These are phyloP conservation scores for Penicillium palitans DNA, from an alignment of 2,329 filamentous ascomycete species.

Conservation along the genomic window DNA sequence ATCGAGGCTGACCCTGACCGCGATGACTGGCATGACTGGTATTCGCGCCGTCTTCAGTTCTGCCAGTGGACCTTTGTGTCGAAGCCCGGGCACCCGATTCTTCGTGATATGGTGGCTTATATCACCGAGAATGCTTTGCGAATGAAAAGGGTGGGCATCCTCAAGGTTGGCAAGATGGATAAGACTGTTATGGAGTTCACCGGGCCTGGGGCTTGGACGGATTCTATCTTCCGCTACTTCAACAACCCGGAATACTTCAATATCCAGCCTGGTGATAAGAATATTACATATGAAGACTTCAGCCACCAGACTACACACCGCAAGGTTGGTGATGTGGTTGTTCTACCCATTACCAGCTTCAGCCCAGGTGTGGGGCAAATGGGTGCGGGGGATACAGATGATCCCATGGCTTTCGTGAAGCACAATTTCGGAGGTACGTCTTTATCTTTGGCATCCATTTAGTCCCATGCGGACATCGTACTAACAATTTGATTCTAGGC, in stretches of 20 bases:
- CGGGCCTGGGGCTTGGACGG: slow-evolving; percentile 92
- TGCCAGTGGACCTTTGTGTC: slow-evolving; percentile 99
- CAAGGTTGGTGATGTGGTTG: slow-evolving; percentile 88
- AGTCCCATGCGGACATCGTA: neutral
- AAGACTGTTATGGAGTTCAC: slow-evolving; percentile 90
- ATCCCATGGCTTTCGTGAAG: slow-evolving; percentile 96
- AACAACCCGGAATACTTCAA: slow-evolving; percentile 90
- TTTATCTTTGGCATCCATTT: neutral
- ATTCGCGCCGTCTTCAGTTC: slow-evolving; percentile 93
- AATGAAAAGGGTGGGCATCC: slow-evolving; percentile 66
- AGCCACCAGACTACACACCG: slow-evolving; percentile 80
- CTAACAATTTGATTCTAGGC: slow-evolving; percentile 27
- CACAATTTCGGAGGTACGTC: slow-evolving; percentile 85
- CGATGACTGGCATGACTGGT: slow-evolving; percentile 91
- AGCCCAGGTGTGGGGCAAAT: slow-evolving; percentile 93
- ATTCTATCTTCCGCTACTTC: slow-evolving; percentile 87
- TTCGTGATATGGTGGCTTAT: slow-evolving; percentile 81
- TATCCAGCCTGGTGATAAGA: slow-evolving; percentile 63
- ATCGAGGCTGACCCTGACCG: slow-evolving; percentile 96
- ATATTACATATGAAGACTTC: slow-evolving; percentile 84
- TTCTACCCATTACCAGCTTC: slow-evolving; percentile 95
- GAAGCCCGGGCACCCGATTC: slow-evolving; percentile 89
- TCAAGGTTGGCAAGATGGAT: slow-evolving; percentile 62
- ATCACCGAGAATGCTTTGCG: slow-evolving; percentile 80
- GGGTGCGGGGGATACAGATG: slow-evolving; percentile 82